Percentiles rank a stretch among this genome's conserved stretches.
Conservation (phyloP, 202 grass and related monocot species). For the Eragrostis tef region DNA sequence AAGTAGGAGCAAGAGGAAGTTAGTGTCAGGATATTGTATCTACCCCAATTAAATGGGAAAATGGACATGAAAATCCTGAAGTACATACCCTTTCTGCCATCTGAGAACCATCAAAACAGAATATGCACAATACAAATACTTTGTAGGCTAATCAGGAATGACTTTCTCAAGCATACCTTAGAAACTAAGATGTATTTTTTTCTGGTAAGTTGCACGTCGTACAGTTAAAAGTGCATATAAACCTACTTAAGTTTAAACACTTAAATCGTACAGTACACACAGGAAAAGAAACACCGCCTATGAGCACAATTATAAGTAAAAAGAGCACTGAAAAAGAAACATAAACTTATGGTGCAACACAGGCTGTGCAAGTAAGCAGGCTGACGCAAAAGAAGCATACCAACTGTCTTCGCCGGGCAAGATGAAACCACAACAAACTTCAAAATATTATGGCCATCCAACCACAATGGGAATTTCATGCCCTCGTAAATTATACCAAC, state of each 20-base stretch:
- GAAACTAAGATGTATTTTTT: too few relatives aligned
- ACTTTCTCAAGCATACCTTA: too few relatives aligned
- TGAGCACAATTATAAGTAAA: conserved; percentile 11
- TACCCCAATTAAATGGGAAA: neutral
- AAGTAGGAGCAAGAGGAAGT: neutral
- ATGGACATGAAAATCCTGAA: conserved; percentile 5
- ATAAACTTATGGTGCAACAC: conserved; percentile 5
- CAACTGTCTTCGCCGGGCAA: conserved; percentile 72
- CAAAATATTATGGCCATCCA: conserved; percentile 87
- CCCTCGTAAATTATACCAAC: conserved; percentile 83
- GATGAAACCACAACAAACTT: conserved; percentile 82
- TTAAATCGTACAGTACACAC: neutral
- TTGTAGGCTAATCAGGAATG: too few relatives aligned
- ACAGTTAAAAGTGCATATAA: neutral
- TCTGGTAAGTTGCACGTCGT: too few relatives aligned
- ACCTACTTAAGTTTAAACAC: neutral
- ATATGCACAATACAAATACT: too few relatives aligned
- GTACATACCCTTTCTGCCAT: neutral
- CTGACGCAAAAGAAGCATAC: conserved; percentile 51
- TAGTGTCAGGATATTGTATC: conserved; percentile 4
- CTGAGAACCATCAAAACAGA: neutral
- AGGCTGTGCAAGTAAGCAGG: conserved; percentile 26
- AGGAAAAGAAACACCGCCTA: conserved; percentile 12
- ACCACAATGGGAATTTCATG: conserved; percentile 96
- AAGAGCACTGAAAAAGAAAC: conserved; percentile 18